Percentiles rank a stretch among this genome's conserved stretches.
Conservation (phyloP, 2,329 filamentous ascomycete species). For the Penicillium sp. region DNA sequence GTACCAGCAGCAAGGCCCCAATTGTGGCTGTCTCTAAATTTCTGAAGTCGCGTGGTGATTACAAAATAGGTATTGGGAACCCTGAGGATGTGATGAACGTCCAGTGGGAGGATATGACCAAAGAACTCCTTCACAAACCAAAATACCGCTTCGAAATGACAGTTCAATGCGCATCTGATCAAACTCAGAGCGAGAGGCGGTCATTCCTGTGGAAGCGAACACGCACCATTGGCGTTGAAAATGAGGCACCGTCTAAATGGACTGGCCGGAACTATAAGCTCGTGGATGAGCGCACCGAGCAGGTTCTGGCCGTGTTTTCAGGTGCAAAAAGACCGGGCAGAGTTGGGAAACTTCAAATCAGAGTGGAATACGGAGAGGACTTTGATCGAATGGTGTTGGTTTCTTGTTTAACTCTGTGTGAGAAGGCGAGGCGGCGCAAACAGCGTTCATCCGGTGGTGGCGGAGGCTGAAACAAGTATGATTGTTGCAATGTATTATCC, state of each 20-base stretch:
- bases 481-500: background rate
- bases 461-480: constrained; percentile 7
- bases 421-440: constrained; percentile 14
- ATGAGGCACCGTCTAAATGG: constrained; percentile 14
- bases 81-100: constrained; percentile 18
- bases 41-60: constrained; percentile 21
- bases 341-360: constrained; percentile 18
- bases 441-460: constrained; percentile 10
- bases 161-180: background rate
- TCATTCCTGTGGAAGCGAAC: constrained; percentile 32
- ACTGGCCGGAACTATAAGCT: constrained; percentile 29
- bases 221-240: constrained; percentile 21
- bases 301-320: constrained; percentile 21
- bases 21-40: constrained; percentile 28
- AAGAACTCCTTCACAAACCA: constrained; percentile 17
- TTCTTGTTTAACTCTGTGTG: constrained; percentile 17
- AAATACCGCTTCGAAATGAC: constrained; percentile 27
- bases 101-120: constrained; percentile 30
- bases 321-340: constrained; percentile 6
- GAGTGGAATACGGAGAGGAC: constrained; percentile 13
- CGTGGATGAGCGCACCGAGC: constrained; percentile 15
- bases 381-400: constrained; percentile 21
- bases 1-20: constrained; percentile 9
- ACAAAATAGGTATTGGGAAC: constrained; percentile 29
- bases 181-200: constrained; percentile 7